Percentiles rank a stretch among this genome's conserved stretches.
Evolutionary conservation across 176 grass and related monocot species (phyloP).

Genomic region (Rhynchospora breviuscula): DNA sequence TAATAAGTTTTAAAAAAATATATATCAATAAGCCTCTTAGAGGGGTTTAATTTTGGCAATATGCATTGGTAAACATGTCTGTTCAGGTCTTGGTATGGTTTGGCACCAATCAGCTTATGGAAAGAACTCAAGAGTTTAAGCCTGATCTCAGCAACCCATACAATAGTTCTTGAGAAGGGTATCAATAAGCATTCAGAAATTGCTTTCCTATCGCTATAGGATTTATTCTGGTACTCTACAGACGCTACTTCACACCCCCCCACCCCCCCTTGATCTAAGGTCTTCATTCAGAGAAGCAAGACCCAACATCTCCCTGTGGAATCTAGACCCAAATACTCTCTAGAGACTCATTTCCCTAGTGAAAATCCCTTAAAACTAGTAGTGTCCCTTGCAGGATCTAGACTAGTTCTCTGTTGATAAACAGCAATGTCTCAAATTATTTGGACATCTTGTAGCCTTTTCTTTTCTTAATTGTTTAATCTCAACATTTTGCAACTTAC

Average conservation of each 20-base stretch:
- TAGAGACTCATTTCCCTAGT: no score
- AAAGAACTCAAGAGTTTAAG: background rate
- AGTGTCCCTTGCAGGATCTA: no score
- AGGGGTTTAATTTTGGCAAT: background rate
- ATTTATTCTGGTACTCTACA: no score
- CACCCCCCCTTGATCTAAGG: no score
- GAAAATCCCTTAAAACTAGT: no score
- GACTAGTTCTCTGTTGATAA: background rate
- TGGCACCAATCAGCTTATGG: background rate
- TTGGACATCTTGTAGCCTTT: background rate
- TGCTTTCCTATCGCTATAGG: background rate
- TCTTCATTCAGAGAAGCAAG: background rate
- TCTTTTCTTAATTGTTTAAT: background rate
- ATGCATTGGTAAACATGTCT: background rate
- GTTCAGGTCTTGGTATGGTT: background rate
- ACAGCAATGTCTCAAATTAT: background rate
- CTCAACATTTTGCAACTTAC: background rate
- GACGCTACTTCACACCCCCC: no score
- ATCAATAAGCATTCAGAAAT: background rate
- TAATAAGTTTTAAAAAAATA: background rate
- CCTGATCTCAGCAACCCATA: background rate
- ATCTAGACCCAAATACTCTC: no score
- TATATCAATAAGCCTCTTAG: slow-evolving; percentile 1
- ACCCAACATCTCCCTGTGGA: background rate
- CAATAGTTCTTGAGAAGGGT: background rate